Conservation (phyloP, 2,329 filamentous ascomycete species). For the Ceratocystis albifundus region DNA sequence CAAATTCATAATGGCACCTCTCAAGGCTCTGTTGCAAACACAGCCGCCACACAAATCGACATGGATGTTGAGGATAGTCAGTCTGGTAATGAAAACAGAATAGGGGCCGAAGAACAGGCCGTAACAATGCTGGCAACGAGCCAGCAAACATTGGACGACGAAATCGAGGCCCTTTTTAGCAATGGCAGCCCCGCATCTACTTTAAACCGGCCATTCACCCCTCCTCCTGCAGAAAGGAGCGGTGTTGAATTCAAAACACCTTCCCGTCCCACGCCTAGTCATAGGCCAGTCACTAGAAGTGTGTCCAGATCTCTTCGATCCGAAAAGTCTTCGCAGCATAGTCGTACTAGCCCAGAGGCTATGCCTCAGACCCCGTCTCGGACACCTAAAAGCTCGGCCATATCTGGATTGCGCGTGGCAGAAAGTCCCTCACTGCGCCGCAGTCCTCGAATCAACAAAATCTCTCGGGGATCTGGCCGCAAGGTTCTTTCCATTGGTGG, state of each 20-base stretch:
- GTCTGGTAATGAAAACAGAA: not conserved
- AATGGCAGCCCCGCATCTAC: slow-evolving; percentile 42
- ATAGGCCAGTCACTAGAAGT: slow-evolving; percentile 50
- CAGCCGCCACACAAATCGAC: not conserved
- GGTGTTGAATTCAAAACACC: slow-evolving; percentile 48
- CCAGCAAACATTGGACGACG: slow-evolving; percentile 29
- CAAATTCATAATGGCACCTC: not conserved
- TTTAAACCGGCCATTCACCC: slow-evolving; percentile 38
- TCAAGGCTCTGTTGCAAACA: not conserved
- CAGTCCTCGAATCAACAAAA: slow-evolving; percentile 32
- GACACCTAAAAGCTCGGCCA: slow-evolving; percentile 31
- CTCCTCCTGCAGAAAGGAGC: slow-evolving; percentile 35
- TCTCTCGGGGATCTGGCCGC: not conserved
- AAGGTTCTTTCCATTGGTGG: slow-evolving; percentile 16
- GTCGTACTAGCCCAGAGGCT: slow-evolving; percentile 30
- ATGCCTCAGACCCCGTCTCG: slow-evolving; percentile 40
- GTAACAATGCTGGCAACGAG: not conserved
- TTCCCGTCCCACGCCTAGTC: slow-evolving; percentile 48
- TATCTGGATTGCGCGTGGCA: slow-evolving; percentile 25
- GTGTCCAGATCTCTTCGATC: slow-evolving; percentile 47
- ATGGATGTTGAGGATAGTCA: not conserved
- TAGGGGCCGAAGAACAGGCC: not conserved
- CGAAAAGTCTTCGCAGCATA: slow-evolving; percentile 35
- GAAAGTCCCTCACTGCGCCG: slow-evolving; percentile 33
- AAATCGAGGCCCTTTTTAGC: slow-evolving; percentile 54